Percentiles rank a stretch among this genome's conserved stretches.
phyloP scores from a whole-genome alignment of 148 eudicot species.

The Diospyros lotus region DNA sequence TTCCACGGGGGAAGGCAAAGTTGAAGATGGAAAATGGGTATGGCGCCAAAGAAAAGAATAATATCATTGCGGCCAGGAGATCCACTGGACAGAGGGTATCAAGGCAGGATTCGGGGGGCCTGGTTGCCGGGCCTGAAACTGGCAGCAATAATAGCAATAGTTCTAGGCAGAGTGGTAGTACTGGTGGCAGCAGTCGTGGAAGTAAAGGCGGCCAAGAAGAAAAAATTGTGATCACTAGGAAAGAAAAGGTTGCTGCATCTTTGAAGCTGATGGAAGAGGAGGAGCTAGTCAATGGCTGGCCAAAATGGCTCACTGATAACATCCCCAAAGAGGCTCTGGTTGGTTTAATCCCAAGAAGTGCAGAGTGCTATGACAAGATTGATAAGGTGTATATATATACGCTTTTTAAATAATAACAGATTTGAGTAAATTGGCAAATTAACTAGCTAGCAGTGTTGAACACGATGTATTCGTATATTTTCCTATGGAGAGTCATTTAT shows the following conservation, averaged over 20 bases:
- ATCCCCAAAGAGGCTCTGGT: constrained; percentile 36
- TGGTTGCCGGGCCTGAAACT: too few species aligned
- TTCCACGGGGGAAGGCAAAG: constrained; percentile 1
- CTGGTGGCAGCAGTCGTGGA: neutral
- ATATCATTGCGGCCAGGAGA: constrained; percentile 12
- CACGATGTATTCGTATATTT: too few species aligned
- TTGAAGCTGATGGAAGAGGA: constrained; percentile 17
- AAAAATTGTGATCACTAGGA: too few species aligned
- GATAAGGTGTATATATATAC: constrained; percentile 25
- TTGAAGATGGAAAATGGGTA: constrained; percentile 24
- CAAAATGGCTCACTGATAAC: constrained; percentile 47
- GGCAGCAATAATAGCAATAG: neutral
- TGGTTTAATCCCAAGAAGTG: constrained; percentile 35
- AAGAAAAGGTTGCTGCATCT: neutral
- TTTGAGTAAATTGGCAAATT: too few species aligned
- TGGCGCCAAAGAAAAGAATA: constrained; percentile 9
- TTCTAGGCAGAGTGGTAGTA: neutral
- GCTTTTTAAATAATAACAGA: too few species aligned
- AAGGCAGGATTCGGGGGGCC: neutral
- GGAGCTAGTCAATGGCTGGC: constrained; percentile 46
- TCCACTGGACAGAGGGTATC: constrained; percentile 18
- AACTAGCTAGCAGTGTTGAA: too few species aligned
- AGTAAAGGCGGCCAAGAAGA: too few species aligned
- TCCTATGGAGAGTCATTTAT: too few species aligned
- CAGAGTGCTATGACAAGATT: constrained; percentile 45